phyloP scores from a whole-genome alignment of 768 basidiomycete genomes.

The Agaricus sinodeliciosus region DNA sequence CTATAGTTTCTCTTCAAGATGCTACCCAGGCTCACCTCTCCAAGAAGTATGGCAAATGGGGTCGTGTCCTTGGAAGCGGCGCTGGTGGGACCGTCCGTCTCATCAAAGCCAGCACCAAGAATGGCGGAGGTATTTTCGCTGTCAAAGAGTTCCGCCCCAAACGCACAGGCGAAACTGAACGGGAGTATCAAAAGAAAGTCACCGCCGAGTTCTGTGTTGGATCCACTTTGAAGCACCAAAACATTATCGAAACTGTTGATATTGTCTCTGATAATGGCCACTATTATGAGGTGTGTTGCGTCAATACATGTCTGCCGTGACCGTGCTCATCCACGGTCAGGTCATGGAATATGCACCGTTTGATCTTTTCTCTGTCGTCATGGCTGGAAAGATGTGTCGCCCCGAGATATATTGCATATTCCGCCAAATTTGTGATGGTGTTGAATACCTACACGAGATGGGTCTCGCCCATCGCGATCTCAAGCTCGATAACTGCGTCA shows the following conservation, averaged over 20 bases:
- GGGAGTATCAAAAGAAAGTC: conserved; percentile 99
- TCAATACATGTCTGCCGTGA: conserved; percentile 10
- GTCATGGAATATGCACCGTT: conserved; percentile 99
- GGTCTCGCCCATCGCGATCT: conserved; percentile 98
- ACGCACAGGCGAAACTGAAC: conserved; percentile 80
- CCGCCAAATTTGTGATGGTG: conserved; percentile 96
- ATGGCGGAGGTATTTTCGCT: conserved; percentile 81
- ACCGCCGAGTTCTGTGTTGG: conserved; percentile 99
- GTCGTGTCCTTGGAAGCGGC: conserved; percentile 88
- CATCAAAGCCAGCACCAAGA: conserved; percentile 81
- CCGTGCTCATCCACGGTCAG: conserved; percentile 32
- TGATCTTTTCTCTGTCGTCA: conserved; percentile 98
- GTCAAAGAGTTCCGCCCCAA: conserved; percentile 97
- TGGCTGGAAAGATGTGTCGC: conserved; percentile 98
- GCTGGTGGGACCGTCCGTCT: conserved; percentile 98
- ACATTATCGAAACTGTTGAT: conserved; percentile 97
- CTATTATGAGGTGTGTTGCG: conserved; percentile 84
- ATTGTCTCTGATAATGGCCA: conserved; percentile 97
- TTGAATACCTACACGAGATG: conserved; percentile 95
- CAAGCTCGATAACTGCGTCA: conserved; percentile 99
- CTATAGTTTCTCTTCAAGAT: conserved; percentile 61
- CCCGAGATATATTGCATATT: conserved; percentile 99
- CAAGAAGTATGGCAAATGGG: conserved; percentile 99
- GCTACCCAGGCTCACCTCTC: conserved; percentile 86
- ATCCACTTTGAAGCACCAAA: conserved; percentile 86